A percentile compares a stretch with the other conserved stretches of the same genome.
Conservation (phyloP, 2,329 filamentous ascomycete species). For the Sclerotinia borealis region DNA sequence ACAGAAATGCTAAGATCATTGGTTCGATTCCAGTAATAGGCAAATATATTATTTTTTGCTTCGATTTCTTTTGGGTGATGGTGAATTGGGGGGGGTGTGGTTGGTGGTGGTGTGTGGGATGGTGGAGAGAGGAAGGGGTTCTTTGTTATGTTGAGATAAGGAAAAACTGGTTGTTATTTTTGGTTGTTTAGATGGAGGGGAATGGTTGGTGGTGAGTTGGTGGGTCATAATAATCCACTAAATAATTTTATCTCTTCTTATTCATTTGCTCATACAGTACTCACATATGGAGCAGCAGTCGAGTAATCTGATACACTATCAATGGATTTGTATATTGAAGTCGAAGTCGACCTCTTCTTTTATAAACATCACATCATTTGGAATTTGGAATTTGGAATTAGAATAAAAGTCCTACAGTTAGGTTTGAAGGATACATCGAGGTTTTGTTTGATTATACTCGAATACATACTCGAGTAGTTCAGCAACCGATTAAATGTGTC, state of each 20-base stretch:
- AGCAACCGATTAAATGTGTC: not conserved
- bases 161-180: too few species aligned
- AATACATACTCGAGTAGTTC: too few species aligned
- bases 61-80: not conserved
- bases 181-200: too few species aligned
- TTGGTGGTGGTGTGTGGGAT: not conserved
- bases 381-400: not conserved
- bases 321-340: too few species aligned
- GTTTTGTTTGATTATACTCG: not conserved
- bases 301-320: not conserved
- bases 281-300: too few species aligned
- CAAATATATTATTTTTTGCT: not conserved
- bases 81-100: too few species aligned
- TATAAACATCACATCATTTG: not conserved
- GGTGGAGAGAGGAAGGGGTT: too few species aligned
- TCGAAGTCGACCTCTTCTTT: not conserved
- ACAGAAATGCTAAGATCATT: slow-evolving; percentile 7
- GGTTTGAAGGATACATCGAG: not conserved
- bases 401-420: not conserved
- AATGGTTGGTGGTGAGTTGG: too few species aligned
- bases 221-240: too few species aligned
- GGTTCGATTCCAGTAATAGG: slow-evolving; percentile 11
- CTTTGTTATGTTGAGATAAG: too few species aligned
- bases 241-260: too few species aligned
- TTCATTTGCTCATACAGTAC: too few species aligned